Percentiles rank a stretch among this genome's conserved stretches.
These are phyloP conservation scores for Rhodotorula paludigena DNA, from an alignment of 768 basidiomycete species.

Conservation along the genomic window DNA sequence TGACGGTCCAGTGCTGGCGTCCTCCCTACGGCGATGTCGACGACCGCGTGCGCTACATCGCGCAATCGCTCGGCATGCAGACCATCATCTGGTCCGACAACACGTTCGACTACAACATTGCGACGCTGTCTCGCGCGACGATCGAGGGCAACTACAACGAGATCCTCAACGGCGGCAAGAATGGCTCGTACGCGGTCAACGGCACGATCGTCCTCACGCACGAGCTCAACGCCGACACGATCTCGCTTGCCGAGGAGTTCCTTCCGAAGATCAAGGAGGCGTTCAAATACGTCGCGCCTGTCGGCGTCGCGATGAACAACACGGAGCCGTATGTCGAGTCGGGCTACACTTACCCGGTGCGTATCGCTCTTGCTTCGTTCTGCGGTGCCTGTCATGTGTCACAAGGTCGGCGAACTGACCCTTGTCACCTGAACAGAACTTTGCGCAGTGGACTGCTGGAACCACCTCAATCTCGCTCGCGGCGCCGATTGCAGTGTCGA, in stretches of 20 bases:
- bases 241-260: slow-evolving; percentile 42
- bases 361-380: background rate
- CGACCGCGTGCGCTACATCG: slow-evolving; percentile 42
- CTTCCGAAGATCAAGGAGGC: slow-evolving; percentile 42
- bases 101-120: slow-evolving; percentile 26
- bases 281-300: slow-evolving; percentile 44
- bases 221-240: slow-evolving; percentile 48
- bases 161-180: slow-evolving; percentile 39
- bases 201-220: slow-evolving; percentile 47
- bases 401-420: too few species aligned
- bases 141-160: slow-evolving; percentile 44
- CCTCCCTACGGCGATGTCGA: slow-evolving; percentile 43
- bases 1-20: slow-evolving; percentile 37
- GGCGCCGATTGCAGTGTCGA: slow-evolving; percentile 22
- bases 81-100: slow-evolving; percentile 33
- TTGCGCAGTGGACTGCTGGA: slow-evolving; percentile 23
- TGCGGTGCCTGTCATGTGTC: too few species aligned
- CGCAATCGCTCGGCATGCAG: slow-evolving; percentile 36
- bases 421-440: slow-evolving; percentile 14
- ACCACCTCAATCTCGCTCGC: slow-evolving; percentile 28
- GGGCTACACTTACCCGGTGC: slow-evolving; percentile 27
- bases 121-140: slow-evolving; percentile 9
- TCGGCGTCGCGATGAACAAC: slow-evolving; percentile 44
- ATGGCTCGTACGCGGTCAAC: slow-evolving; percentile 42
- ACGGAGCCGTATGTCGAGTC: slow-evolving; percentile 46